Conservation (phyloP, 768 basidiomycete species). For the Lactifluus piperatus region DNA sequence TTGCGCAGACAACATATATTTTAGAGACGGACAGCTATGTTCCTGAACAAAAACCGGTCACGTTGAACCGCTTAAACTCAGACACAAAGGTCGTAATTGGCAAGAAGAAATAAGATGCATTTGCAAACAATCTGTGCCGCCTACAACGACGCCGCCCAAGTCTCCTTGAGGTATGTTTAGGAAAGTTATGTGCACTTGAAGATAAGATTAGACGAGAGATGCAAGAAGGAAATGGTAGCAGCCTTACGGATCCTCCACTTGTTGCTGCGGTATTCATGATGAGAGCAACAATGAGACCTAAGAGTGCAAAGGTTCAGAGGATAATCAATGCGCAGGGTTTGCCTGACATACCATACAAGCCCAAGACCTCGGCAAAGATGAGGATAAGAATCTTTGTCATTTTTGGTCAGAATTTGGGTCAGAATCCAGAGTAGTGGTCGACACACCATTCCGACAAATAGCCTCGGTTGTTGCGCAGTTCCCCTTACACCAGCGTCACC, state of each 20-base stretch:
- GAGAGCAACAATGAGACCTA: slow-evolving; percentile 42
- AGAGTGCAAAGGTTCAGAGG: slow-evolving; percentile 5
- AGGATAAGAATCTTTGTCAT: too few species aligned
- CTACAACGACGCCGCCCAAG: not conserved
- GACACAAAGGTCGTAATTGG: too few species aligned
- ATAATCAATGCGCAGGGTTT: not conserved
- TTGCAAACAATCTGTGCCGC: not conserved
- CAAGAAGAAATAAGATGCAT: too few species aligned
- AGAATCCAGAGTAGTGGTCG: not conserved
- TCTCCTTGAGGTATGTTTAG: not conserved
- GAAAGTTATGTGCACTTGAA: slow-evolving; percentile 8
- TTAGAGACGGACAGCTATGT: too few species aligned
- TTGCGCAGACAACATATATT: too few species aligned
- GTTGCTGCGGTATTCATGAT: slow-evolving; percentile 38
- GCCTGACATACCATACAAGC: slow-evolving; percentile 60
- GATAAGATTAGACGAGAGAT: not conserved
- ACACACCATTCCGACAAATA: slow-evolving; percentile 87
- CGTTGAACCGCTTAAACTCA: too few species aligned
- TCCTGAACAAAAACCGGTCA: too few species aligned
- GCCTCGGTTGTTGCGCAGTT: slow-evolving; percentile 90
- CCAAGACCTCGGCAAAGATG: slow-evolving; percentile 87
- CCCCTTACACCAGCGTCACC: slow-evolving; percentile 98
- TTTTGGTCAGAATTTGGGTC: not conserved
- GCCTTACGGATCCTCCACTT: not conserved
- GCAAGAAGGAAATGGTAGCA: not conserved